phyloP scores from a whole-genome alignment of 164 flowering plant species.

The Vitis vinifera region ASM3070453v1 NC_081811.1:16311501-16312000 shows the following conservation, averaged over 20 bases:
- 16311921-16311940: constrained; percentile 21
- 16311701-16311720: background rate
- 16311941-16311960: constrained; percentile 61
- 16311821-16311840: constrained; percentile 70
- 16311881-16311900: constrained; percentile 11
- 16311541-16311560: too few species aligned
- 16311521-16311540: too few species aligned
- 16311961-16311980: constrained; percentile 55
- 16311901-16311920: constrained; percentile 5
- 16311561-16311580: background rate
- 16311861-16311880: constrained; percentile 39
- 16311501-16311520: too few species aligned
- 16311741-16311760: background rate
- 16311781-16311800: background rate
- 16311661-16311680: constrained; percentile 42
- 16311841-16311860: constrained; percentile 45
- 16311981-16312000: constrained; percentile 78
- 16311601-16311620: constrained; percentile 61
- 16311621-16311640: constrained; percentile 38
- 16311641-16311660: constrained; percentile 38
- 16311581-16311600: constrained; percentile 22
- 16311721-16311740: background rate
- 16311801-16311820: constrained; percentile 5
- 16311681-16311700: constrained; percentile 38
- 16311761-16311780: background rate